Evolutionary conservation across 352 stramenopile genomes (phyloP), one percentile per base, ranked within the genome.

Genomic region (Pythium phragmiticola): DNA sequence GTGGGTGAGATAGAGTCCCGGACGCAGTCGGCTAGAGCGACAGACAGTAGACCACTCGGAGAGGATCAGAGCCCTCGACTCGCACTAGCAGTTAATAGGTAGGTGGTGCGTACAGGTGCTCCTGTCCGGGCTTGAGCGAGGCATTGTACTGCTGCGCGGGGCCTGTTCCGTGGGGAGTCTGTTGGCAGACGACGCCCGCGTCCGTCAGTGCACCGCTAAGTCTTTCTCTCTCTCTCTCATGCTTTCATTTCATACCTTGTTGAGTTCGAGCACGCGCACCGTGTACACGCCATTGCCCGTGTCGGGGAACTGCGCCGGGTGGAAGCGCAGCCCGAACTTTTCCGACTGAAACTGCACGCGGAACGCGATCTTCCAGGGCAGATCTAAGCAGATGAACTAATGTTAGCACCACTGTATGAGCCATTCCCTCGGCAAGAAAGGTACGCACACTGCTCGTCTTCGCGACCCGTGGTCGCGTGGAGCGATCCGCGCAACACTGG

Each of bases 311-410:
- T 91, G 81, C 34, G 85, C 83, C 1, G 82, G 74, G 30, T 92
- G 80, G 69, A 94, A 92, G 45, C 84, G 84, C 26, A 94, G 56
- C 0, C 85, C 85, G 8, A 90, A 77, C 65, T 90, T 94, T 7
- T 92, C 80, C 45, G 76, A 81, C n/a, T 77, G 72, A 60, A 94
- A 94, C 64, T 90, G 83, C 50, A 94, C 85, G 51, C 80, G 82
- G 55, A 94, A 92, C 14, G 85, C 82, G 61, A 94, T 89, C 59
- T 90, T 87, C 83, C 84, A 94, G 19, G 85, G 85, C 52, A 94
- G 55, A 57, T 76, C 82, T 90, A 43, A 48, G 26, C 26, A 30
- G 26, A 30, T 30, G 26, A 30, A 30, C 26, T 30, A 5, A 30
- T 30, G 26, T 30, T 30, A 30, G 26, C 26, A 30, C 26, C 26